Conservation (phyloP, 2,329 filamentous ascomycete genomes). For the Cytospora paraplurivora region DNA sequence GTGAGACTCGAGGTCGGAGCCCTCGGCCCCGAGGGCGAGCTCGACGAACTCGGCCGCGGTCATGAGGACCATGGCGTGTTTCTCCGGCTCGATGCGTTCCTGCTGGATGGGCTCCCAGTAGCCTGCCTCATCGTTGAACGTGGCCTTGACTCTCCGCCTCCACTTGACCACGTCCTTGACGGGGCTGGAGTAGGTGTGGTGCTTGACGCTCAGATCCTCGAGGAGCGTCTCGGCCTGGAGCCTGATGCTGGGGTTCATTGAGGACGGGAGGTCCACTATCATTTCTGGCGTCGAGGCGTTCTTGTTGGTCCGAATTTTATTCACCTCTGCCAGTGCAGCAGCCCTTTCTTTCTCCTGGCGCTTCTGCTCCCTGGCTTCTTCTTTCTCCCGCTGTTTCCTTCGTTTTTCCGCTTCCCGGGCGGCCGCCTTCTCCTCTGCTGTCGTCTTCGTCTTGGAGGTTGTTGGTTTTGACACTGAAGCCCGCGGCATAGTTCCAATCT, state of each 20-base stretch:
- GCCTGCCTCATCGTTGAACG: constrained; percentile 61
- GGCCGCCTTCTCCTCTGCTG: constrained; percentile 45
- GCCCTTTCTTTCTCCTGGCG: constrained; percentile 64
- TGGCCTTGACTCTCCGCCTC: constrained; percentile 67
- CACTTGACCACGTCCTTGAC: constrained; percentile 63
- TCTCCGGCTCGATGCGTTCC: constrained; percentile 55
- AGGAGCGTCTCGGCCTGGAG: constrained; percentile 55
- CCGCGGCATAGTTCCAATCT: neutral
- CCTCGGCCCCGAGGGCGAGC: constrained; percentile 52
- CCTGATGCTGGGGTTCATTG: constrained; percentile 51
- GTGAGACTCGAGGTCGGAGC: constrained; percentile 59
- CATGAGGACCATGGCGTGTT: constrained; percentile 64
- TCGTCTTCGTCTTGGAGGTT: constrained; percentile 33
- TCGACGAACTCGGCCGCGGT: constrained; percentile 67
- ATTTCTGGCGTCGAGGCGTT: constrained; percentile 74
- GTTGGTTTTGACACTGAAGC: constrained; percentile 31
- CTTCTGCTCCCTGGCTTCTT: constrained; percentile 63
- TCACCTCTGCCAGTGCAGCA: constrained; percentile 70
- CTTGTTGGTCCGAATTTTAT: constrained; percentile 73
- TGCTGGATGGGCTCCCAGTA: constrained; percentile 64
- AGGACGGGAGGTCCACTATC: constrained; percentile 69
- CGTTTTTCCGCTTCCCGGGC: constrained; percentile 58
- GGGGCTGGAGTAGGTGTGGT: constrained; percentile 47
- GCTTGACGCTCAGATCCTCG: constrained; percentile 50
- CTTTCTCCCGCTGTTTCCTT: constrained; percentile 57